These are phyloP conservation scores for Candida dajiaensis DNA, from an alignment of 805 yeast genomes.

Conservation along the genomic window DNA sequence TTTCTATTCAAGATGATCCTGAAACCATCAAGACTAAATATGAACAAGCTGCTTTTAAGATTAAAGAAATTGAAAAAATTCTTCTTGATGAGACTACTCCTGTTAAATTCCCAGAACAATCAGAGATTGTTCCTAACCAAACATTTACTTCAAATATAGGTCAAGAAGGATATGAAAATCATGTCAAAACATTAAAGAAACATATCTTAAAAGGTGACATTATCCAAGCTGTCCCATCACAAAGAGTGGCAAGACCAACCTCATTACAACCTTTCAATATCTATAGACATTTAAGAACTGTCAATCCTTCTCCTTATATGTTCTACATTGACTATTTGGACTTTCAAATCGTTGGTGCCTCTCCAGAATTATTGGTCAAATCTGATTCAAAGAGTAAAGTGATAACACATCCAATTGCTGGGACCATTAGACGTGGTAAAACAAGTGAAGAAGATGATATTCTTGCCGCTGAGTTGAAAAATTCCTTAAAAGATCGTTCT, in stretches of 20 bases:
- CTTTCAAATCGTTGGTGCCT: slow-evolving; percentile 95
- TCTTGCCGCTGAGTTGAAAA: slow-evolving; percentile 66
- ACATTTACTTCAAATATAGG: slow-evolving; percentile 85
- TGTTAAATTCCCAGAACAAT: slow-evolving; percentile 66
- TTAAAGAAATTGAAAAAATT: slow-evolving; percentile 46
- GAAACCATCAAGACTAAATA: slow-evolving; percentile 40
- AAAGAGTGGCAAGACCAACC: slow-evolving; percentile 93
- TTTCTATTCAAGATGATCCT: slow-evolving; percentile 29
- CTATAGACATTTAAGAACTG: slow-evolving; percentile 89
- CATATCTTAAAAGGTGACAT: slow-evolving; percentile 91
- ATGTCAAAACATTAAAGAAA: slow-evolving; percentile 66
- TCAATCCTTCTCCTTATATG: slow-evolving; percentile 96
- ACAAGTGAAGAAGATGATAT: slow-evolving; percentile 88
- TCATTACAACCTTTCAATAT: slow-evolving; percentile 94
- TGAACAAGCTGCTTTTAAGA: slow-evolving; percentile 47
- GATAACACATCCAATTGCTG: slow-evolving; percentile 96
- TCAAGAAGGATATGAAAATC: slow-evolving; percentile 84
- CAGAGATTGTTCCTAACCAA: slow-evolving; percentile 60
- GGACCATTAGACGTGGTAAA: slow-evolving; percentile 86
- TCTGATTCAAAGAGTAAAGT: slow-evolving; percentile 66
- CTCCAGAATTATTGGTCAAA: slow-evolving; percentile 90
- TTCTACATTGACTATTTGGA: slow-evolving; percentile 89
- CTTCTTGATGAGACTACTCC: slow-evolving; percentile 39
- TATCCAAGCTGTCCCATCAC: slow-evolving; percentile 97
- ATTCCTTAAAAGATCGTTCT: slow-evolving; percentile 87